Percentiles rank a stretch among this genome's conserved stretches.
phyloP scores from a whole-genome alignment of 768 basidiomycete genomes.

The Tylopilus sp. region DNA sequence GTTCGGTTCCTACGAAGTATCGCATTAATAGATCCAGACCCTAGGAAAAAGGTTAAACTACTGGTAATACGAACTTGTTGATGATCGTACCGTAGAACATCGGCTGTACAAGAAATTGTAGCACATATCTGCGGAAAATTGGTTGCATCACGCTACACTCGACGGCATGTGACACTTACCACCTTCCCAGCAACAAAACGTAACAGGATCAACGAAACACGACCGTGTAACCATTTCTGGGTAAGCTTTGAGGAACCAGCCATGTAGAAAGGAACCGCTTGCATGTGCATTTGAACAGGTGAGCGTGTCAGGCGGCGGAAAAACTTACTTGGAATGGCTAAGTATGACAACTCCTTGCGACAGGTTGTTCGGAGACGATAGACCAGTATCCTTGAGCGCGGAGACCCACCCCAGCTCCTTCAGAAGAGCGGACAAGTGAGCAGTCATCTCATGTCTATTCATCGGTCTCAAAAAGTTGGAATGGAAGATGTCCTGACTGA shows the following conservation, averaged over 20 bases:
- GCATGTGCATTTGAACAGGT: constrained; percentile 2
- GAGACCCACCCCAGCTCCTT: constrained; percentile 62
- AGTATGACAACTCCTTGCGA: constrained; percentile 66
- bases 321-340: constrained; percentile 82
- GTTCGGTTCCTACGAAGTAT: constrained; percentile 85
- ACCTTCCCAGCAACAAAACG: constrained; percentile 94
- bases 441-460: constrained; percentile 55
- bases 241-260: constrained; percentile 83
- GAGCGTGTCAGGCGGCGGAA: background rate
- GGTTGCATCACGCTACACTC: background rate
- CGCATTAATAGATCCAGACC: constrained; percentile 77
- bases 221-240: constrained; percentile 68
- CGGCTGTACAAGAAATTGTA: constrained; percentile 84
- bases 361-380: constrained; percentile 1
- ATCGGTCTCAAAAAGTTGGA: constrained; percentile 68
- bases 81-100: constrained; percentile 51
- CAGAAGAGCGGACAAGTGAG: constrained; percentile 54
- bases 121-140: constrained; percentile 62
- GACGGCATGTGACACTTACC: constrained; percentile 42
- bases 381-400: constrained; percentile 17
- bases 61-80: background rate
- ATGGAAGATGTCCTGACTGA: constrained; percentile 85
- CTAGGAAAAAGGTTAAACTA: constrained; percentile 35
- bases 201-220: constrained; percentile 89
- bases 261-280: constrained; percentile 80